These are phyloP conservation scores for Turritis glabra DNA, from an alignment of 345 rosid genomes.

Conservation along the genomic window DNA sequence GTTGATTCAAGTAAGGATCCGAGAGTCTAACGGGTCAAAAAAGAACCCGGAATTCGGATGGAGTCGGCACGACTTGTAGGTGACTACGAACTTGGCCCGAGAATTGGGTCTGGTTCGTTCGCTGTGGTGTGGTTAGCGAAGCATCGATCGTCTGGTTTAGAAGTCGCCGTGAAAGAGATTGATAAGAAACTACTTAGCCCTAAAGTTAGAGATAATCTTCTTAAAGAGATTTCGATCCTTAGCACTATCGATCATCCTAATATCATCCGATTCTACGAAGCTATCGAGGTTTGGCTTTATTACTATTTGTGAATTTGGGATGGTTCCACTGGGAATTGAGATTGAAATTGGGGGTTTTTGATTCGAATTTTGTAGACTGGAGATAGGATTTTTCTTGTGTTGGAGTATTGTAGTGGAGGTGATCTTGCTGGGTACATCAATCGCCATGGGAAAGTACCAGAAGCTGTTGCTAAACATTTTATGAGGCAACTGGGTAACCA, in stretches of 20 bases:
- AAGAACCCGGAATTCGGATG: slow-evolving; percentile 42
- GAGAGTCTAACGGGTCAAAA: slow-evolving; percentile 32
- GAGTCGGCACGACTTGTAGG: slow-evolving; percentile 54
- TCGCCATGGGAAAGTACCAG: slow-evolving; percentile 64
- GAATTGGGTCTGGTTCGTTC: slow-evolving; percentile 77
- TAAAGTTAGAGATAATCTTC: slow-evolving; percentile 65
- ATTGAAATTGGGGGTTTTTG: background rate
- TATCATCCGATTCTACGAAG: slow-evolving; percentile 52
- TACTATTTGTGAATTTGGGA: background rate
- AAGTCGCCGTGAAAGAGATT: slow-evolving; percentile 80
- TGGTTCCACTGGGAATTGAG: background rate
- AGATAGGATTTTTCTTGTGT: slow-evolving; percentile 63
- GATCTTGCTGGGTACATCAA: slow-evolving; percentile 71
- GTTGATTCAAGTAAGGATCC: slow-evolving; percentile 28
- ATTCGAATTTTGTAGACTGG: slow-evolving; percentile 46
- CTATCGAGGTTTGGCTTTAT: slow-evolving; percentile 44
- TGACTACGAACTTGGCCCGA: slow-evolving; percentile 66
- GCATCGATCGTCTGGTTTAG: slow-evolving; percentile 53
- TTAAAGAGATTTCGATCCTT: slow-evolving; percentile 75
- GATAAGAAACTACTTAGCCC: slow-evolving; percentile 62
- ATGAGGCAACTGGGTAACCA: slow-evolving; percentile 71
- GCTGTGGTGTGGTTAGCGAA: slow-evolving; percentile 70
- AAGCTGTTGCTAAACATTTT: slow-evolving; percentile 72
- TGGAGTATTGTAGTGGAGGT: slow-evolving; percentile 90
- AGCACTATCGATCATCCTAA: slow-evolving; percentile 80